Base-by-base conservation (phyloP, 2,329 filamentous ascomycete species). In the Corniculantispora saksenae region DNA sequence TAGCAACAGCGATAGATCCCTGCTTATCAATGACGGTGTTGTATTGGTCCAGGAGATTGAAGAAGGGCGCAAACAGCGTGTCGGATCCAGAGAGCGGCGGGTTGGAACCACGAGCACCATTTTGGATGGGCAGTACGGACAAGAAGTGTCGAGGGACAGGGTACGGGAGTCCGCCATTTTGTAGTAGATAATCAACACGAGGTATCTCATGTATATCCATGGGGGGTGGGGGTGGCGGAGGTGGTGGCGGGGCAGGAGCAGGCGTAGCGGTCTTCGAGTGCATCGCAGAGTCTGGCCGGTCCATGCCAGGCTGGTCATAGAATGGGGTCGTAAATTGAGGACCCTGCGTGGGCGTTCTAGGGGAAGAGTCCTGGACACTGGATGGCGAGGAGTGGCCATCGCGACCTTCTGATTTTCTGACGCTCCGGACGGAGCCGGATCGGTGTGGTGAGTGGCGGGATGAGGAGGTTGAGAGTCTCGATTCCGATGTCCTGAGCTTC, bases 1-100 rank as follows among this genome's bases (percentile, higher is more conserved):
- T 98, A 19, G 95, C 95, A 1, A 98, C 95, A 2, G 95, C 95
- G 6, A 99, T 81, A 0, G 94, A 98, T 3, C 95, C 95, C 70
- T 91, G 92, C 68, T 91, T 93, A 50, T 85, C 82, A 68, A 98
- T 84, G 4, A 99, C 94, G 3, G 86, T 85, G 68, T 90, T 86
- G 74, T 97, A 98, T 72, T 97, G 91, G 69, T 97, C 91, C 25
- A 99, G 83, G 2, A 97, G 83, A 68, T 88, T 89, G 75, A 91
- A 91, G 69, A 95, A 92, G 0, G 93, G 92, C 5, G 90, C 86
- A 73, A 97, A 98, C 6, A 97, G 82, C 17, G 86, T 87, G 58
- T 91, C 86, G 23, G 91, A 87, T 61, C 91, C 89, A 47, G 84
- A 79, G 3, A 91, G 83, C 2, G 90, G 88, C 9, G 86, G 84